Evolutionary conservation across 2,329 filamentous ascomycete species (phyloP), one percentile per base, ranked within the genome.

Genomic region (Taxawa tesnikishii): DNA sequence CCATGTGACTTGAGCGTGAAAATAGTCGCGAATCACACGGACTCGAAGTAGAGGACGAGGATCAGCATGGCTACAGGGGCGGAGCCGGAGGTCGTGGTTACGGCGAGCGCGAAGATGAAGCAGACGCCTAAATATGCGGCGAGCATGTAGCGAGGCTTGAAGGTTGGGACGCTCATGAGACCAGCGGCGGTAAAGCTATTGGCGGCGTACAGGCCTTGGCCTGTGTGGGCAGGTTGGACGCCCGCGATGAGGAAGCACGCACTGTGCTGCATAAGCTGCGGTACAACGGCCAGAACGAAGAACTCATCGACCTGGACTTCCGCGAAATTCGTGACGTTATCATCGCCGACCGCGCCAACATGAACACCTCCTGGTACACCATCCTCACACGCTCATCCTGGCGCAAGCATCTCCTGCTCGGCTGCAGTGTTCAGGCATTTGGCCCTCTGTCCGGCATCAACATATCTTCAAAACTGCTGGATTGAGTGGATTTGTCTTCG

Each of bases 271-370:
- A 48, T 12, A 70, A 65, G 30, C 56, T 80, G 12, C 70, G 74
- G 30, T 65, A 61, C 40, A 54, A 70, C 29, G 68, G 69, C 5
- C 29, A 36, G 29, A 36, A 16, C 6, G 34, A 36, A 4, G 13
- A 26, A n/a, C 36, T 26, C 48, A 68, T 80, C 27, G 53, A 71
- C 10, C 55, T 58, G 11, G 72, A 78, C 45, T 73, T 69, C 48
- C 58, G 60, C 27, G 67, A 74, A 37, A 79, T 79, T 47, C 68
- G 69, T 41, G 60, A 65, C 32, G 75, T 73, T 16, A 75, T 79
- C 32, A 64, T 70, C 4, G 69, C 73, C 1, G 70, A 76, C 45
- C 67, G 66, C 32, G 58, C 62, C 2, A 58, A 73, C 26, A 69
- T 65, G 6, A 66, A 50, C n/a, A 63, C 59, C 24, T 67, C 63